Percentiles rank a stretch among this genome's conserved stretches.
Conservation (phyloP, 2,329 filamentous ascomycete genomes). For the Fusarium algeriense region DNA sequence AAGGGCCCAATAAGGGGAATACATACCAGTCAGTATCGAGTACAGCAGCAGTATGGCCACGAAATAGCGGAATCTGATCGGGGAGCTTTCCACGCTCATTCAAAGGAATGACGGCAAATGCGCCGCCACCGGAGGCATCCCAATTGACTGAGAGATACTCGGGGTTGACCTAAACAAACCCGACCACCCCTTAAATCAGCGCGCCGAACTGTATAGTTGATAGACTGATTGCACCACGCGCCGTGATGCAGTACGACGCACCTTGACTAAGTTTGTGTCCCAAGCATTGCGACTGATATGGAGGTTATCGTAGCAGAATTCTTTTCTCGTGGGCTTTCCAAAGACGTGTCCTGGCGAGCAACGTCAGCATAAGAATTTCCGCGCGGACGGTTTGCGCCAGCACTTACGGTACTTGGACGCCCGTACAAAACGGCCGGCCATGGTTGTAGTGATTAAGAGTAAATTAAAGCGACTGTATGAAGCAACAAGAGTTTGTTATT, state of each 20-base stretch:
- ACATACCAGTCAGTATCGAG: slow-evolving; percentile 95
- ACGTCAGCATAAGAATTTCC: slow-evolving; percentile 45
- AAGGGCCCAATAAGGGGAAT: slow-evolving; percentile 22
- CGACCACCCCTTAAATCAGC: slow-evolving; percentile 45
- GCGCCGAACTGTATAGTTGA: slow-evolving; percentile 33
- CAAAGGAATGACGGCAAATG: slow-evolving; percentile 94
- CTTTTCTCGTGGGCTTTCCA: slow-evolving; percentile 94
- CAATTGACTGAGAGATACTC: slow-evolving; percentile 98
- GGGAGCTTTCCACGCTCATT: slow-evolving; percentile 90
- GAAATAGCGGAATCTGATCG: slow-evolving; percentile 93
- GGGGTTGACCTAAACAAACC: slow-evolving; percentile 80
- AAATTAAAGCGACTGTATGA: slow-evolving; percentile 15
- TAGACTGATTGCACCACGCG: slow-evolving; percentile 29
- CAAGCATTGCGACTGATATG: slow-evolving; percentile 98
- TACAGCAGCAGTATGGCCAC: slow-evolving; percentile 94
- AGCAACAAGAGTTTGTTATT: slow-evolving; percentile 12
- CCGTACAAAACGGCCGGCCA: slow-evolving; percentile 75
- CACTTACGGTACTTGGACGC: slow-evolving; percentile 76
- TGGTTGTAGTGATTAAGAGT: slow-evolving; percentile 51
- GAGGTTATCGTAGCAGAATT: slow-evolving; percentile 98
- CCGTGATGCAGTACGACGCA: slow-evolving; percentile 77
- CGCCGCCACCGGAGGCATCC: slow-evolving; percentile 95
- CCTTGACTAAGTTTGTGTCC: slow-evolving; percentile 99
- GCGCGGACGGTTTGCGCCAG: slow-evolving; percentile 46
- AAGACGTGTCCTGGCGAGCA: slow-evolving; percentile 88